Conservation (phyloP, 495 filamentous ascomycete genomes). For the Annulohypoxylon bovei region DNA sequence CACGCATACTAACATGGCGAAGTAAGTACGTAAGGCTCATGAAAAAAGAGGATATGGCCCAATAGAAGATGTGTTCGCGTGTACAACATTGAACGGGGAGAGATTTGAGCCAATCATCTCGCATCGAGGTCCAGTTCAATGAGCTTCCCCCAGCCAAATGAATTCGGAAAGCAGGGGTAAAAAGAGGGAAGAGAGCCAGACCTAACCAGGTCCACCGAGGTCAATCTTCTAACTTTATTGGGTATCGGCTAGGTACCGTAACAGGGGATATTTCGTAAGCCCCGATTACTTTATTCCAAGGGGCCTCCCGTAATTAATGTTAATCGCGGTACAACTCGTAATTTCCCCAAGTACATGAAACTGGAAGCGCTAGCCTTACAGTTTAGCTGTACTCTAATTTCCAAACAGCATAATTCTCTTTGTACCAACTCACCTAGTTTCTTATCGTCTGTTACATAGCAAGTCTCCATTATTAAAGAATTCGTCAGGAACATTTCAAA, state of each 20-base stretch:
- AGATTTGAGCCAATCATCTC: slow-evolving; percentile 14
- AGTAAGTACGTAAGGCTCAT: slow-evolving; percentile 3
- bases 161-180: slow-evolving; percentile 27
- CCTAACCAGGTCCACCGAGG: slow-evolving; percentile 5
- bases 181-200: slow-evolving; percentile 19
- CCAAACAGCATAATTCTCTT: not conserved
- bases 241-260: slow-evolving; percentile 33
- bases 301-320: slow-evolving; percentile 19
- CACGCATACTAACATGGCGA: not conserved
- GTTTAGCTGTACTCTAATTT: not conserved
- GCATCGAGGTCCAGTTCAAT: slow-evolving; percentile 24
- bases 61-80: slow-evolving; percentile 10
- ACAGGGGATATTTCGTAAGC: slow-evolving; percentile 24
- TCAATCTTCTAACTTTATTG: slow-evolving; percentile 26
- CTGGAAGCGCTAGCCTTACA: not conserved
- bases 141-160: slow-evolving; percentile 27
- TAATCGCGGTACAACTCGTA: slow-evolving; percentile 19
- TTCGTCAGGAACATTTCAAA: slow-evolving; percentile 39
- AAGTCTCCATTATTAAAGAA: slow-evolving; percentile 23
- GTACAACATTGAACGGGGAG: not conserved
- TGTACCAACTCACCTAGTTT: slow-evolving; percentile 1
- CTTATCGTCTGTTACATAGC: slow-evolving; percentile 23
- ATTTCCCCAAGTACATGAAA: slow-evolving; percentile 23
- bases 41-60: slow-evolving; percentile 4
- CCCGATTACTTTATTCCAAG: slow-evolving; percentile 4